Conservation (phyloP, 2,329 filamentous ascomycete species). For the Periconia macrospinosa region DNA sequence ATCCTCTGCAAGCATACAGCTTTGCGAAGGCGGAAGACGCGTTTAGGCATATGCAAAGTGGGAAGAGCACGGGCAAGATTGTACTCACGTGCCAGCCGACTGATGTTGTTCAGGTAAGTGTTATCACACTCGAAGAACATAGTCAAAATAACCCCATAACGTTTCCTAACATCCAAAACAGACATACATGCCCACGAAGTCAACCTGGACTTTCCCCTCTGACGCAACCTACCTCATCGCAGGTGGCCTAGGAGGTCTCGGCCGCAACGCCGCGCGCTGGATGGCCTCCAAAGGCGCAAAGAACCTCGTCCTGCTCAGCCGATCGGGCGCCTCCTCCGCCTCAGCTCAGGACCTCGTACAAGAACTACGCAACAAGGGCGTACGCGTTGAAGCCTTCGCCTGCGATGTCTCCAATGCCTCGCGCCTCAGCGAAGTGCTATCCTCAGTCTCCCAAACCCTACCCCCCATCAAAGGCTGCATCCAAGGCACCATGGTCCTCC, state of each 20-base stretch:
- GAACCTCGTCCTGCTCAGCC: constrained; percentile 14
- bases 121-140: neutral
- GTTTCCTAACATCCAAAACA: too few relatives aligned
- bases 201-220: neutral
- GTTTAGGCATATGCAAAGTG: constrained; percentile 16
- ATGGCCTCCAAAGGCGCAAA: constrained; percentile 17
- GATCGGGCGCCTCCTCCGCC: neutral
- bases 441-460: constrained; percentile 5
- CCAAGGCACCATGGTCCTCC: constrained; percentile 22
- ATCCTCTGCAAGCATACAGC: constrained; percentile 10
- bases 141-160: too few relatives aligned
- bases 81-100: constrained; percentile 2
- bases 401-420: constrained; percentile 19
- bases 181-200: too few relatives aligned
- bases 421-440: constrained; percentile 7
- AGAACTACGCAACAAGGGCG: constrained; percentile 12
- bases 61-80: constrained; percentile 19
- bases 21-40: constrained; percentile 14
- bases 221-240: constrained; percentile 11
- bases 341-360: constrained; percentile 4
- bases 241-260: constrained; percentile 13
- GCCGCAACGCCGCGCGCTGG: constrained; percentile 8
- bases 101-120: neutral
- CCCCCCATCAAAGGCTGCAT: constrained; percentile 28
- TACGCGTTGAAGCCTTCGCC: constrained; percentile 8